Percentiles rank a stretch among this genome's conserved stretches.
These are phyloP conservation scores for Claviceps humidiphila DNA, from an alignment of 2,329 filamentous ascomycete species.

Conservation along the genomic window DNA sequence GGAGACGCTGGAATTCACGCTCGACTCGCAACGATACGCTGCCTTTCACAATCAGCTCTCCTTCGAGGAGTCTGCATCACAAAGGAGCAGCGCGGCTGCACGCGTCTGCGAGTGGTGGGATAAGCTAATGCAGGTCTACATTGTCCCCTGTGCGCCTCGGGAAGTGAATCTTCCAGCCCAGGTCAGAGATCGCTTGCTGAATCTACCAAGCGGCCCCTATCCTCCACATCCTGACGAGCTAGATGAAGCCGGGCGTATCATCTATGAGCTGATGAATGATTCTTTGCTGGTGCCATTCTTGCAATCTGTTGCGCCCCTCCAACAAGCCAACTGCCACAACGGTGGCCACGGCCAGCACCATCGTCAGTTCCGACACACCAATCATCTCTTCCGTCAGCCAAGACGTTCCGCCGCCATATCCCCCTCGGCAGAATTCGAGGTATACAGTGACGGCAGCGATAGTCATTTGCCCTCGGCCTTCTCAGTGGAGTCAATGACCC, in stretches of 20 bases:
- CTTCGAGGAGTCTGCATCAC: conserved; percentile 22
- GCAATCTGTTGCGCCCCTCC: conserved; percentile 42
- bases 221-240: conserved; percentile 65
- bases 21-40: conserved; percentile 80
- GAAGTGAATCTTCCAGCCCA: conserved; percentile 84
- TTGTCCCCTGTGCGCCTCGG: conserved; percentile 67
- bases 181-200: conserved; percentile 69
- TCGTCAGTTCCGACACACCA: conserved; percentile 4
- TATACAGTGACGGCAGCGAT: conserved; percentile 51
- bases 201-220: conserved; percentile 34
- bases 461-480: conserved; percentile 36
- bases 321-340: conserved; percentile 17
- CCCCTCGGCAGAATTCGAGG: conserved; percentile 35
- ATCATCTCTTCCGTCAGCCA: conserved; percentile 1
- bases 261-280: conserved; percentile 95
- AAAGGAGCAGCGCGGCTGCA: conserved; percentile 31
- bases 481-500: conserved; percentile 53
- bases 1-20: conserved; percentile 91
- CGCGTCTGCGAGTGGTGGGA: conserved; percentile 75
- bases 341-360: conserved; percentile 27
- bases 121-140: conserved; percentile 80
- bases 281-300: conserved; percentile 88
- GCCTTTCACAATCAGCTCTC: conserved; percentile 37
- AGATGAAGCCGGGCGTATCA: conserved; percentile 71
- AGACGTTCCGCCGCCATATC: conserved; percentile 26